phyloP scores from a whole-genome alignment of 2,329 filamentous ascomycete species.

The Rosellinia necatrix region DNA sequence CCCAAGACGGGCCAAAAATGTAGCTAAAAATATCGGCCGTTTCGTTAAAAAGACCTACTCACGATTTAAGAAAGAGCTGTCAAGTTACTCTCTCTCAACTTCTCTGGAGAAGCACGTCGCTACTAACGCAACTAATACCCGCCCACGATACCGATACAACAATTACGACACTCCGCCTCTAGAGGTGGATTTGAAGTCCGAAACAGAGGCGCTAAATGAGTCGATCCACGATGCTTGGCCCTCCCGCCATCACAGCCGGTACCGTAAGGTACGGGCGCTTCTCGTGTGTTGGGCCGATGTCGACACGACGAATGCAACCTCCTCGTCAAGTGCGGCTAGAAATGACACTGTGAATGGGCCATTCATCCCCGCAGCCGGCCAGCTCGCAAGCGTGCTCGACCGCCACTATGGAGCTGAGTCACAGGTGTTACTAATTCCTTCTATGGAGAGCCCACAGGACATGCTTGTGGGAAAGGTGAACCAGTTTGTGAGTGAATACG shows the following conservation, averaged over 20 bases:
- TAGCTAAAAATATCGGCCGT: constrained; percentile 6
- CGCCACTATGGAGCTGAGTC: constrained; percentile 15
- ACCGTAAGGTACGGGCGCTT: constrained; percentile 16
- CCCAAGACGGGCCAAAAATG: not conserved
- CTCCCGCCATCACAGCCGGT: constrained; percentile 20
- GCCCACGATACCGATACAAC: not conserved
- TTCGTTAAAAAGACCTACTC: constrained; percentile 11
- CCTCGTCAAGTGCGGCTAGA: not conserved
- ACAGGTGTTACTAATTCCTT: constrained; percentile 25
- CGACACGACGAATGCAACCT: not conserved
- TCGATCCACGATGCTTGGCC: constrained; percentile 13
- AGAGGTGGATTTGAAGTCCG: constrained; percentile 10
- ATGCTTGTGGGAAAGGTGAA: constrained; percentile 20
- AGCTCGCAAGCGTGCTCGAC: constrained; percentile 16
- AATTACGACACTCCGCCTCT: constrained; percentile 2
- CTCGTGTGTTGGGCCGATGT: constrained; percentile 26
- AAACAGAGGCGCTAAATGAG: not conserved
- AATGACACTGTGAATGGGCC: not conserved
- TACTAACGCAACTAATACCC: not conserved
- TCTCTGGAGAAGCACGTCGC: too few relatives aligned
- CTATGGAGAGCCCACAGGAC: constrained; percentile 16
- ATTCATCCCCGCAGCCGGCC: constrained; percentile 19
- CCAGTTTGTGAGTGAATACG: constrained; percentile 20
- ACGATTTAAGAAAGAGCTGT: not conserved
- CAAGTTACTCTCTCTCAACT: not conserved